phyloP scores from a whole-genome alignment of 345 rosid genomes.

The Kandelia obovata region DNA sequence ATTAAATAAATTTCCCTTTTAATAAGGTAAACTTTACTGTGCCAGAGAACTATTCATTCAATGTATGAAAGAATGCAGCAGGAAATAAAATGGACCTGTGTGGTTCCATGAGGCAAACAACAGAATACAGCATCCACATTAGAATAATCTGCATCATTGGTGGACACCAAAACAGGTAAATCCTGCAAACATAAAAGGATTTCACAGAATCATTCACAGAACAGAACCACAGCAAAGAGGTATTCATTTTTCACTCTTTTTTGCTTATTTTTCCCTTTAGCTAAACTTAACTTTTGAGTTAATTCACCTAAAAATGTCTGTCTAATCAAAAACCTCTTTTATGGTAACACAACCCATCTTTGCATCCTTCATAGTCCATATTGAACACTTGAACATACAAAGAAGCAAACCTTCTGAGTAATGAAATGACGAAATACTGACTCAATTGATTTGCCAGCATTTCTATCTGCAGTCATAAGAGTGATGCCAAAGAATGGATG shows the following conservation, averaged over 20 bases:
- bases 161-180: conserved; percentile 66
- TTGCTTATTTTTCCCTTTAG: background rate
- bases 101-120: conserved; percentile 97
- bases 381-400: background rate
- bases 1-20: background rate
- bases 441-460: conserved; percentile 91
- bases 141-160: conserved; percentile 76
- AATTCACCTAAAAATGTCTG: background rate
- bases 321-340: background rate
- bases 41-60: background rate
- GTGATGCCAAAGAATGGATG: conserved; percentile 72
- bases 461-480: conserved; percentile 94
- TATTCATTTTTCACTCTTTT: too few relatives aligned
- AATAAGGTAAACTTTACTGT: background rate
- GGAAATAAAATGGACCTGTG: conserved; percentile 53
- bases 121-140: conserved; percentile 90
- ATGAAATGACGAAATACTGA: conserved; percentile 80
- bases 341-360: background rate
- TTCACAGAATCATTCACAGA: background rate
- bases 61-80: conserved; percentile 1
- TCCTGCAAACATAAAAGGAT: conserved; percentile 45
- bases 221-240: background rate
- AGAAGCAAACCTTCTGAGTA: conserved; percentile 51
- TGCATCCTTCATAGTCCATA: background rate
- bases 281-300: background rate